These are phyloP conservation scores for Alternaria sp. DNA, from an alignment of 2,329 filamentous ascomycete genomes.

Conservation along the genomic window DNA sequence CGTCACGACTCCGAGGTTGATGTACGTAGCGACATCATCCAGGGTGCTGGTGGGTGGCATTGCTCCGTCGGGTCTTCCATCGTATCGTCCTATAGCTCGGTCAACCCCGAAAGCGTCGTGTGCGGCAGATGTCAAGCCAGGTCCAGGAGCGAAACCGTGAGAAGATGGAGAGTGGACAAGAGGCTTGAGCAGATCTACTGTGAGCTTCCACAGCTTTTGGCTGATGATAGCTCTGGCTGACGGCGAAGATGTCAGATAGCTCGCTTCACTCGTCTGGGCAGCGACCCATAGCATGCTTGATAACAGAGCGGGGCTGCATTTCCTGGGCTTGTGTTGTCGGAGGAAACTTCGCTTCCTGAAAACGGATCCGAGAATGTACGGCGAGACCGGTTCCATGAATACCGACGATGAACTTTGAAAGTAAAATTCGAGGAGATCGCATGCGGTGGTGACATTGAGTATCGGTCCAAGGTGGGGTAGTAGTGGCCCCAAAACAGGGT, in stretches of 20 bases:
- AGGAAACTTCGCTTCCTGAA: conserved; percentile 89
- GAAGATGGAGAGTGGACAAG: conserved; percentile 77
- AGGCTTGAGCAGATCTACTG: conserved; percentile 83
- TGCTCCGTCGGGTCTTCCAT: conserved; percentile 56
- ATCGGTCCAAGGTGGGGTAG: conserved; percentile 81
- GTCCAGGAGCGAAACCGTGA: conserved; percentile 58
- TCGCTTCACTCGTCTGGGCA: conserved; percentile 87
- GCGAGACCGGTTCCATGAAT: conserved; percentile 86
- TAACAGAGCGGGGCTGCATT: conserved; percentile 82
- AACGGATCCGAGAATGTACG: conserved; percentile 86
- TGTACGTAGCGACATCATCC: conserved; percentile 89
- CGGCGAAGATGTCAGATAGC: conserved; percentile 80
- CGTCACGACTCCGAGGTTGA: conserved; percentile 87
- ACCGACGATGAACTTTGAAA: conserved; percentile 88
- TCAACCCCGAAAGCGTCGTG: conserved; percentile 79
- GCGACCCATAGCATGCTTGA: conserved; percentile 96
- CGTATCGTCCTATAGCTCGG: conserved; percentile 61
- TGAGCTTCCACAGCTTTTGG: conserved; percentile 85
- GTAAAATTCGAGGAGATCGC: conserved; percentile 88
- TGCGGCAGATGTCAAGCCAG: conserved; percentile 73
- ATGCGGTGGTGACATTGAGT: conserved; percentile 79
- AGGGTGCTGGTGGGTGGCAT: conserved; percentile 66
- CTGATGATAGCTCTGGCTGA: conserved; percentile 83
- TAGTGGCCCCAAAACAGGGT: conserved; percentile 84
- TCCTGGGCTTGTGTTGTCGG: conserved; percentile 78